Base-by-base conservation (phyloP, 495 filamentous ascomycete species). In the Aspergillus ellipticus region DNA sequence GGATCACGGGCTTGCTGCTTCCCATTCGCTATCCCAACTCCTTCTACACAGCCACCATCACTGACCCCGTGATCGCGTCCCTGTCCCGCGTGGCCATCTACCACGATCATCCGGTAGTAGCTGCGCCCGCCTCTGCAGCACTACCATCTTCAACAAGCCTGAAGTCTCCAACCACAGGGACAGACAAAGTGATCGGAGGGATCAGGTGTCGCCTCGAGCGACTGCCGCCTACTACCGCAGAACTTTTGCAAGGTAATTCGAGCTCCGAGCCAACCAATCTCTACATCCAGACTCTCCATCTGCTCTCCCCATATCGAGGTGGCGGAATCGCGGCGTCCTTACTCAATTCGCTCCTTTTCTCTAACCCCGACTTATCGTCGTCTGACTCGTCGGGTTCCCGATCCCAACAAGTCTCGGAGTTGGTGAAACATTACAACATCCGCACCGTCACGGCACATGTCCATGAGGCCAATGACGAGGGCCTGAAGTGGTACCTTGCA, bases 391-490 rank as follows among this genome's bases (percentile, higher is more conserved):
- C 35, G 59, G 46, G 41, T 6, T n/a, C 47, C 6, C 67, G 54
- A 11, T 17, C 26, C 16, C 63, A 66, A 41, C 69, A 59, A 3
- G 72, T 72, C 17, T 79, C 83, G 41, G 72, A 79, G 19, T 71
- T 87, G 10, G 73, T 72, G 19, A 75, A 66, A 49, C 74, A 77
- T 59, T 77, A 76, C 57, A 74, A 76, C 45, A 74, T 79, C 19
- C 68, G 66, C 31, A 76, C 73, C 13, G 80, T 91, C 10, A 92
- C 89, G 51, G 94, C 94, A 13, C 94, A 98, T 74, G 94, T 97
- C 2, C 97, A 96, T 86, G 90, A 94, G 56, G 85, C 86, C 55
- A 97, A 98, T 65, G 80, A 82, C 10, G 94, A 96, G 41, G 94
- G 82, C 0, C 68, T 95, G 66, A 80, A 82, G 55, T 98, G 94